Percentiles rank a stretch among this genome's conserved stretches.
phyloP scores from a whole-genome alignment of 139 green algal genomes.

The Coelastrella sp. region DNA sequence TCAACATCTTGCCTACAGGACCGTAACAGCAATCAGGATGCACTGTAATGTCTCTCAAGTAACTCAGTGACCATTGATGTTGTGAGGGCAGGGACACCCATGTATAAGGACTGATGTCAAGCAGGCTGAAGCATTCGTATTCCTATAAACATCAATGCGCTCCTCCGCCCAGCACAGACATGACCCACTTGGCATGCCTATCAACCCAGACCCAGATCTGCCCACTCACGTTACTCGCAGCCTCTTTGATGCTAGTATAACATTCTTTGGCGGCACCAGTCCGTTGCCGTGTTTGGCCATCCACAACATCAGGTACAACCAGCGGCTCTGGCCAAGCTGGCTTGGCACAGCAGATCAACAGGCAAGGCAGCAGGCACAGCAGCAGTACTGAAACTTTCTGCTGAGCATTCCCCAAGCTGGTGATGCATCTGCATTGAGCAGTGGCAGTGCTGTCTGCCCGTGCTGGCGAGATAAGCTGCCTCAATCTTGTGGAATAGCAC shows the following conservation, averaged over 20 bases:
- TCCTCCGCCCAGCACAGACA: too few species aligned
- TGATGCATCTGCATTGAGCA: not conserved
- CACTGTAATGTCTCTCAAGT: not conserved
- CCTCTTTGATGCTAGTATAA: conserved; percentile 65
- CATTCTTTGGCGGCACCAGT: conserved; percentile 68
- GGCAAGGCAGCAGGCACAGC: not conserved
- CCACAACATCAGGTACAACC: conserved; percentile 77
- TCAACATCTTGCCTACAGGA: conserved; percentile 78
- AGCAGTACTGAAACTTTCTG: not conserved
- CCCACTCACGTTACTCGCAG: conserved; percentile 75
- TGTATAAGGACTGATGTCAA: too few species aligned
- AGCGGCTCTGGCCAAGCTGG: conserved; percentile 60
- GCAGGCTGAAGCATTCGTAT: too few species aligned
- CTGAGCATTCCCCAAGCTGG: not conserved
- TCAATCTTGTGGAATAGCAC: too few species aligned
- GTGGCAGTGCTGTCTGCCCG: too few species aligned
- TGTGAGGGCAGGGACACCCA: too few species aligned
- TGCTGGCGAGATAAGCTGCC: too few species aligned
- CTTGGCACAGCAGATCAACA: conserved; percentile 1
- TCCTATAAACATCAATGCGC: too few species aligned
- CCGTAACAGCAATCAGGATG: not conserved
- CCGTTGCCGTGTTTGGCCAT: conserved; percentile 74
- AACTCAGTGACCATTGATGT: too few species aligned
- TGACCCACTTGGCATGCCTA: not conserved
- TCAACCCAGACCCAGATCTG: not conserved